Conservation (phyloP, 116 monocot genomes). For the Phalaenopsis hybrid region DNA sequence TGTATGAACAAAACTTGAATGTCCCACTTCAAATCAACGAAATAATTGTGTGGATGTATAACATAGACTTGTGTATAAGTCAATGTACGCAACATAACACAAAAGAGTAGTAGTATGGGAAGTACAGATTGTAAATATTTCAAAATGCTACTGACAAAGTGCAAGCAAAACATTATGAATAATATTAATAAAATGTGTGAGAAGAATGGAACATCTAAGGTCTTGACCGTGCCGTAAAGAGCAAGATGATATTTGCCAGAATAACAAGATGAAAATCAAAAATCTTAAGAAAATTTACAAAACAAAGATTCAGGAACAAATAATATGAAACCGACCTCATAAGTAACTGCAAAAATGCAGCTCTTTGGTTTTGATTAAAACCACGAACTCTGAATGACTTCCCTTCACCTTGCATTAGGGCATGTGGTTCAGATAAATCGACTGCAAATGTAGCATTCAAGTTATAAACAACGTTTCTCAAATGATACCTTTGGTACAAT, state of each 20-base stretch:
- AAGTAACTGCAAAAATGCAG: constrained; percentile 65
- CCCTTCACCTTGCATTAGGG: constrained; percentile 95
- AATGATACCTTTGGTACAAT: background rate
- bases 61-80: background rate
- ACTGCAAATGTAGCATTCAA: constrained; percentile 18
- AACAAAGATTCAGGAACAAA: background rate
- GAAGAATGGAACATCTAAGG: background rate
- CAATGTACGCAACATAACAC: too few relatives aligned
- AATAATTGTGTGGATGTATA: background rate
- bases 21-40: background rate
- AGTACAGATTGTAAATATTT: background rate
- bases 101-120: too few relatives aligned
- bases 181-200: background rate
- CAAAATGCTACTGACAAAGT: background rate
- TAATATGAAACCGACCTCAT: constrained; percentile 51
- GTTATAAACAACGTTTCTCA: constrained; percentile 1
- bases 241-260: background rate
- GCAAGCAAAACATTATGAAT: background rate
- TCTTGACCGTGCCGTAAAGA: background rate
- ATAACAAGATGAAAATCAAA: background rate
- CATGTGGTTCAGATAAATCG: constrained; percentile 49
- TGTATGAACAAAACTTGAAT: background rate
- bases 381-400: constrained; percentile 78
- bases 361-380: constrained; percentile 86
- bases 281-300: background rate